Base-by-base conservation (phyloP, 2,329 filamentous ascomycete species). In the Mycosphaerelloides madeirae region DNA sequence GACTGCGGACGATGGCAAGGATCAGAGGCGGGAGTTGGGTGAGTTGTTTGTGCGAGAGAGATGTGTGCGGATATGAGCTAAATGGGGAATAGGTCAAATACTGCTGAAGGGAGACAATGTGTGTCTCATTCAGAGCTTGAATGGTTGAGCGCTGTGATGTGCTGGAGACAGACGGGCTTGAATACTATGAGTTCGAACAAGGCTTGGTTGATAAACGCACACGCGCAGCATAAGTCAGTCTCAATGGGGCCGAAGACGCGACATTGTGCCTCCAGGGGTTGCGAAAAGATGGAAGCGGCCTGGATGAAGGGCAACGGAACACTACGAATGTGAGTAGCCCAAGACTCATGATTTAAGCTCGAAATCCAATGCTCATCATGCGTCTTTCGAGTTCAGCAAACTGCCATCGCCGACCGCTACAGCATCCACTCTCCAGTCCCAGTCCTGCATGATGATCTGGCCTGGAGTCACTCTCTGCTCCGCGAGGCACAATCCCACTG, bases 31-130 rank as follows among this genome's bases (percentile, higher is more conserved):
- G 37, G 48, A 50, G 42, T 37, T 50, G 25, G 52, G 52, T 49
- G 38, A 43, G 50, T 34, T 1, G 16, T 28, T 8, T 11, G 13
- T 28, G 3, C 9, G 15, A 40, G 15, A 15, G 22, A 29, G n/a
- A n/a, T n/a, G 35, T 37, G 13, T 11, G 25, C n/a, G 31, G 16
- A 35, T 16, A 19, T 18, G n/a, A 38, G 37, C 32, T 38, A 19
- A 61, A 45, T 25, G 22, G 32, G 14, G 15, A 12, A 46, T 55
- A 89, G 85, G 86, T 48, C 87, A 90, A 70, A 90, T 94, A 53
- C 70, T 94, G 54, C 77, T 94, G 55, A 93, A 93, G 72, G 87
- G 87, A 58, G 87, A 93, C 71, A 93, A 91, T 61, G 86, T 94
- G 39, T 87, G 86, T 28, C 73, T 94, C 56, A 90, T 93, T 57